phyloP scores from a whole-genome alignment of 352 stramenopile species.

The Globisporangium alternatum region DNA sequence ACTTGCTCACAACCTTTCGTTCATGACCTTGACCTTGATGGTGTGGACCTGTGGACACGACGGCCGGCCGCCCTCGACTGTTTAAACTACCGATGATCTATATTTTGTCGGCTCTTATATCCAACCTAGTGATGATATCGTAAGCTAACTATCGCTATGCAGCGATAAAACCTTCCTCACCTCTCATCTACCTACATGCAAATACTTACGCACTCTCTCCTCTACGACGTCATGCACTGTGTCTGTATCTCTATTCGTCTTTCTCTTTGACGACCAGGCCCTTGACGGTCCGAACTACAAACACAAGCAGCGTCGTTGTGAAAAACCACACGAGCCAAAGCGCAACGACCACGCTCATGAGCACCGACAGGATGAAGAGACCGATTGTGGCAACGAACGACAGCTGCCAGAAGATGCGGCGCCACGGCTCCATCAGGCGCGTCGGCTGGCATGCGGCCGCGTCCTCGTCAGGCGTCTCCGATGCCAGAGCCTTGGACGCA shows the following conservation, averaged over 20 bases:
- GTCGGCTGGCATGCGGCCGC: constrained; percentile 43
- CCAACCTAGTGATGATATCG: background rate
- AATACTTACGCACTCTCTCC: constrained; percentile 5
- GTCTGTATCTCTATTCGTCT: constrained; percentile 13
- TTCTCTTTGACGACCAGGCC: constrained; percentile 14
- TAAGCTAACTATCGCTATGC: background rate
- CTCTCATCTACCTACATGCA: background rate
- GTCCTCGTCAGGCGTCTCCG: constrained; percentile 39
- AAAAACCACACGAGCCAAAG: constrained; percentile 68
- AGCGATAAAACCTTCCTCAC: no score
- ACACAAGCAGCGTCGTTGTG: constrained; percentile 32
- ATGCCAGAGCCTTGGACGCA: constrained; percentile 38
- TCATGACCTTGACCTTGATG: background rate
- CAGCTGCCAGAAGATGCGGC: constrained; percentile 37
- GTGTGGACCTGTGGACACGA: background rate
- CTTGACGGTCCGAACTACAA: constrained; percentile 9
- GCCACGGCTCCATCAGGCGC: constrained; percentile 31
- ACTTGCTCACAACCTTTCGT: no score
- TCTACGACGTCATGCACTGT: constrained; percentile 7
- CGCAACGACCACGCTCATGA: constrained; percentile 47
- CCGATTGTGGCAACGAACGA: constrained; percentile 34
- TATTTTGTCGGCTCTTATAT: constrained; percentile 9
- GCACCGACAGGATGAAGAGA: constrained; percentile 48
- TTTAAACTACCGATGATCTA: constrained; percentile 13
- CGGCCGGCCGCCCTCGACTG: background rate